Percentiles rank a stretch among this genome's conserved stretches.
These are phyloP conservation scores for Clarireedia monteithiana DNA, from an alignment of 2,329 filamentous ascomycete species.

Conservation along the genomic window DNA sequence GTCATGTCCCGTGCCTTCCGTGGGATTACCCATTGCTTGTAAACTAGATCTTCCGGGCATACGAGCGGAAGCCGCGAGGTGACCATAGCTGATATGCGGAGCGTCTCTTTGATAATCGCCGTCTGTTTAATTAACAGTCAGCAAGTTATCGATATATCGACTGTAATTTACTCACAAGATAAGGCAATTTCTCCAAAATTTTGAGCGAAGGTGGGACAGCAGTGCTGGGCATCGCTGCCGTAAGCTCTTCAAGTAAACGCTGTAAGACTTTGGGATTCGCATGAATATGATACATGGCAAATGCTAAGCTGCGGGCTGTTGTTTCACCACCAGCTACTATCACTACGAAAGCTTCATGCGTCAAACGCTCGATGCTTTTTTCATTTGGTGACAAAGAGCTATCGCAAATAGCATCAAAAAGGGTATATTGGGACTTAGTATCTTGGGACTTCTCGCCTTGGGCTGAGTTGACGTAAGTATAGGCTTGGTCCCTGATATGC, in stretches of 20 bases:
- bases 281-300: conserved; percentile 31
- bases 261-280: conserved; percentile 23
- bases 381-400: conserved; percentile 27
- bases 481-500: background rate
- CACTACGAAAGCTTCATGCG: conserved; percentile 29
- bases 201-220: background rate
- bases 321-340: conserved; percentile 32
- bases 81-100: conserved; percentile 1
- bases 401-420: conserved; percentile 18
- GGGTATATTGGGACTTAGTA: conserved; percentile 3
- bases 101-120: background rate
- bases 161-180: background rate
- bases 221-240: conserved; percentile 7
- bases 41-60: conserved; percentile 1
- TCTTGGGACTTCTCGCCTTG: background rate
- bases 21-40: conserved; percentile 11
- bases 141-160: background rate
- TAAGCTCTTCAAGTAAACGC: conserved; percentile 30
- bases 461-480: background rate
- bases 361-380: conserved; percentile 27
- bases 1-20: background rate
- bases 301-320: conserved; percentile 27
- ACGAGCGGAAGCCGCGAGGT: conserved; percentile 8
- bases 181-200: background rate
- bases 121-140: background rate